These are phyloP conservation scores for Collariella sp. DNA, from an alignment of 495 filamentous ascomycete species.

Conservation along the genomic window DNA sequence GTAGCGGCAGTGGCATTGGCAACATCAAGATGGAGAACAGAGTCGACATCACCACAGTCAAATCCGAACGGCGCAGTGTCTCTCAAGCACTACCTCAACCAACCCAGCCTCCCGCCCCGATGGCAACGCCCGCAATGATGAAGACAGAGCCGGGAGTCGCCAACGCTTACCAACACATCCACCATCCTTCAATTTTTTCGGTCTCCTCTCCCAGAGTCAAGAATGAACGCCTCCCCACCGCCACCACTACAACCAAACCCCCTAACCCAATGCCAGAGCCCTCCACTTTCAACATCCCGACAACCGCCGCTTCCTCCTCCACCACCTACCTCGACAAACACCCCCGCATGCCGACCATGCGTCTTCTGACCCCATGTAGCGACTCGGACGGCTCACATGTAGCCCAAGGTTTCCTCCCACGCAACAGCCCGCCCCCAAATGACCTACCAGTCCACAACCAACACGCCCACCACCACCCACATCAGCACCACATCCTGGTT, in stretches of 20 bases:
- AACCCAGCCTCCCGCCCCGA: constrained; percentile 7
- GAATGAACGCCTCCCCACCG: constrained; percentile 18
- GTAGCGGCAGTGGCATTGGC: constrained; percentile 2
- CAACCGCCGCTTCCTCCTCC: constrained; percentile 14
- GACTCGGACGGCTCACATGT: constrained; percentile 31
- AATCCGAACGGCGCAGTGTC: constrained; percentile 4
- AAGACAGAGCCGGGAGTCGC: constrained; percentile 2
- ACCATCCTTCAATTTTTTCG: not conserved
- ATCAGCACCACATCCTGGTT: constrained; percentile 16
- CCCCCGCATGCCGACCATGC: constrained; percentile 17
- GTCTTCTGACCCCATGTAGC: constrained; percentile 38
- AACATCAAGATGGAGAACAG: constrained; percentile 25
- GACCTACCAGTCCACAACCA: constrained; percentile 21
- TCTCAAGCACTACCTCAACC: not conserved
- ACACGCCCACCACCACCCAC: not conserved
- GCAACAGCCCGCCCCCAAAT: constrained; percentile 18
- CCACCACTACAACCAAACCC: not conserved
- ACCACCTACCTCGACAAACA: constrained; percentile 15
- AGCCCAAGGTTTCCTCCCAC: constrained; percentile 17
- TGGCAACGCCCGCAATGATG: not conserved
- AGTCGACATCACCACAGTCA: constrained; percentile 5
- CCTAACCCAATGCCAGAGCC: not conserved
- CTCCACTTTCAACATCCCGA: not conserved
- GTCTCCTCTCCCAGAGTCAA: constrained; percentile 27
- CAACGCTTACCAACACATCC: not conserved